phyloP scores from a whole-genome alignment of 108 stramenopile genomes.

The Phaeodactylum tricornutum region DNA sequence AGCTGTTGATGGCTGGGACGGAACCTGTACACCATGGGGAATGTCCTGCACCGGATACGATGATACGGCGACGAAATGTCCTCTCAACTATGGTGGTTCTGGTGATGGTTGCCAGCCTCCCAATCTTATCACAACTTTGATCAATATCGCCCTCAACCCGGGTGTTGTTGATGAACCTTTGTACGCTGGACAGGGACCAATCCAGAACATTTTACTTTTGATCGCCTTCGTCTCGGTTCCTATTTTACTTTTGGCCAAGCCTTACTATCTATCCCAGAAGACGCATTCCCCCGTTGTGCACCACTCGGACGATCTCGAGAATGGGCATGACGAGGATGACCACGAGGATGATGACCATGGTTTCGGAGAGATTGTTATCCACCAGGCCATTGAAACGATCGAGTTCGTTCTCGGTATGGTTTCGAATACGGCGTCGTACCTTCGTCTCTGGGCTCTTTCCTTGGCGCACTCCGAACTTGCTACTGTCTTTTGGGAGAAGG shows the following conservation, averaged over 20 bases:
- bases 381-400: slow-evolving; percentile 98
- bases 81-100: slow-evolving; percentile 85
- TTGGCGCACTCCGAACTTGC: slow-evolving; percentile 98
- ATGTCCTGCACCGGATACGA: slow-evolving; percentile 53
- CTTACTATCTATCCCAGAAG: slow-evolving; percentile 67
- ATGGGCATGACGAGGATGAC: slow-evolving; percentile 43
- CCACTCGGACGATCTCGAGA: slow-evolving; percentile 42
- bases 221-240: slow-evolving; percentile 87
- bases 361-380: slow-evolving; percentile 88
- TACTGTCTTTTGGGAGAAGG: slow-evolving; percentile 97
- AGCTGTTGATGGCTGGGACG: slow-evolving; percentile 25
- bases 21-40: slow-evolving; percentile 80
- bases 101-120: slow-evolving; percentile 96
- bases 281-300: slow-evolving; percentile 23
- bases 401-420: slow-evolving; percentile 99
- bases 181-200: slow-evolving; percentile 78
- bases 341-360: slow-evolving; percentile 77
- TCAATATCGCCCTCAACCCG: slow-evolving; percentile 94
- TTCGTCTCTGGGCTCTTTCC: slow-evolving; percentile 98
- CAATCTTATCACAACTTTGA: slow-evolving; percentile 93
- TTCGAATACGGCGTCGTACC: slow-evolving; percentile 98
- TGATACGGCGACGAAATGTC: slow-evolving; percentile 61
- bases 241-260: slow-evolving; percentile 90
- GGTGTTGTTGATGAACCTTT: slow-evolving; percentile 93
- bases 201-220: slow-evolving; percentile 85